Conservation (phyloP, 352 stramenopile genomes). For the Pythium coloratum region DNA sequence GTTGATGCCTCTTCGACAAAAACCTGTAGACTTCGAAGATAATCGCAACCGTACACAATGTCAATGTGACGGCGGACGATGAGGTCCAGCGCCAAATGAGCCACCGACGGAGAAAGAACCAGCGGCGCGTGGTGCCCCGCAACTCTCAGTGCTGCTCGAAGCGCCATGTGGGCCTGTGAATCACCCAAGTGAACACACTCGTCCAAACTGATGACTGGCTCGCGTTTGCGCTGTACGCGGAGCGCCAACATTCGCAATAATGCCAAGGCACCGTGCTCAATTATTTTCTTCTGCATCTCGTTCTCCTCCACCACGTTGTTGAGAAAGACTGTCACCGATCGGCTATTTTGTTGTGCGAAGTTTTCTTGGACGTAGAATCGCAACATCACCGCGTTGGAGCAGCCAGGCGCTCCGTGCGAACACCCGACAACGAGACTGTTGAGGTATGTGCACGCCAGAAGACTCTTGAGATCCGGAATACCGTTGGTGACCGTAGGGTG, state of each 20-base stretch:
- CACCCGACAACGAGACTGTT: slow-evolving; percentile 13
- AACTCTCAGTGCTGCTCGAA: slow-evolving; percentile 11
- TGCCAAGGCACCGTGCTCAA: slow-evolving; percentile 14
- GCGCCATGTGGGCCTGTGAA: slow-evolving; percentile 12
- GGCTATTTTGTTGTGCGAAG: slow-evolving; percentile 8
- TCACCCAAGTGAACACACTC: not conserved
- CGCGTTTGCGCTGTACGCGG: slow-evolving; percentile 13
- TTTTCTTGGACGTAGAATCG: slow-evolving; percentile 23
- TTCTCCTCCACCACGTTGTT: not conserved
- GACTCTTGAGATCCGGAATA: not conserved
- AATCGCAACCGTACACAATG: slow-evolving; percentile 16
- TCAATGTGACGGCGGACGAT: slow-evolving; percentile 18
- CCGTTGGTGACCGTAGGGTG: not conserved
- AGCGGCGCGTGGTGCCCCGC: not conserved
- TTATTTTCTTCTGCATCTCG: slow-evolving; percentile 11
- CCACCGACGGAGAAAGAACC: not conserved
- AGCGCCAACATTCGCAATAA: slow-evolving; percentile 25
- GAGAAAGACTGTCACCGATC: slow-evolving; percentile 3
- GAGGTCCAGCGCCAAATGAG: slow-evolving; percentile 13
- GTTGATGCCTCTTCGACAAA: slow-evolving; percentile 10
- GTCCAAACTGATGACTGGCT: slow-evolving; percentile 7
- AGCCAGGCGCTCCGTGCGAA: not conserved
- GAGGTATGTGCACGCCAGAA: slow-evolving; percentile 11
- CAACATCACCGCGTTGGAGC: slow-evolving; percentile 10
- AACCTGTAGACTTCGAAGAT: slow-evolving; percentile 2